Base-by-base conservation (phyloP, 345 rosid species). In the Linum usitatissimum region DNA sequence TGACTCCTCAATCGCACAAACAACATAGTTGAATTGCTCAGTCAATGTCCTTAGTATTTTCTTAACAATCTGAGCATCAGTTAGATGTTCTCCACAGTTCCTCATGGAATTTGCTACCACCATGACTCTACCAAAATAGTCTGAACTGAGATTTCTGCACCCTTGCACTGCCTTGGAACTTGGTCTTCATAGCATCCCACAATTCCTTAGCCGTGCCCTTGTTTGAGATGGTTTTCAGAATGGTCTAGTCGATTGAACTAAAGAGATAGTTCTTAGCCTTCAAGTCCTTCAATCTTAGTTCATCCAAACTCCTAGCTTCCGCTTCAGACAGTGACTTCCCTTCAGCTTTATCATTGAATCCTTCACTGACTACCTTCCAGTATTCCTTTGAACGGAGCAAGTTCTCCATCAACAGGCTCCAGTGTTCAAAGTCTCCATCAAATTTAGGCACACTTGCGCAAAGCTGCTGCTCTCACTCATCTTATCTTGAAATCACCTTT, bases 321-420 rank as follows among this genome's bases (percentile, higher is more conserved):
- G 10, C n/a, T 60, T 60, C 18, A 1, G 21, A 17, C 34, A 21
- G 0, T 9, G 14, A 10, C 0, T 9, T 13, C 4, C 8, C 0
- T 14, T 8, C 48, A 10, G 6, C 42, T 6, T 3, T 4, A 17
- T 30, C 19, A 0, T 5, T 9, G 30, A 12, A 13, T 4, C 49
- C 63, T 13, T 30, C 38, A n/a, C 18, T 36, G 4, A 60, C 14
- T 0, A 60, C 20, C 17, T n/a, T 9, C 63, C 63, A 60, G 18
- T 60, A 60, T n/a, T 60, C 63, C 48, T 60, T 60, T 13, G 49
- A 60, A 3, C 0, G 49, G 6, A n/a, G 63, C 18, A 15, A n/a
- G 18, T 17, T 60, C 18, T 60, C 48, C 63, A 60, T n/a, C 34
- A 60, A 3, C 8, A 34, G 30, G 18, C 45, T 60, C 63, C 63